Evolutionary conservation across 805 yeast genomes (phyloP), one percentile per base, ranked within the genome.

Genomic region (Suhomyces faveliae): DNA sequence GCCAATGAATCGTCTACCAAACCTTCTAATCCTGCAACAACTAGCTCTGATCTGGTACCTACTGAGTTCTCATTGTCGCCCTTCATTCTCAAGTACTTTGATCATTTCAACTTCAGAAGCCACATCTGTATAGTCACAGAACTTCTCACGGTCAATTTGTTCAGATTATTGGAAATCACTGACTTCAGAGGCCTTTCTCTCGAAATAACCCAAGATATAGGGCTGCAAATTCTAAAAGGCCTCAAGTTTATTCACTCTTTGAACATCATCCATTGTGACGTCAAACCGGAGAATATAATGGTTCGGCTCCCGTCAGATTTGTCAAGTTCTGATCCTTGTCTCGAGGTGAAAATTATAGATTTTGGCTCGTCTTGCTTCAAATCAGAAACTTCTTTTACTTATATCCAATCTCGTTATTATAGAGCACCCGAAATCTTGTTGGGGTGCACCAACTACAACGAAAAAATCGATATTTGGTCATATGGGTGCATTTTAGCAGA

Each of bases 231-330:
- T 3, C 64, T 87, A 11, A 61, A 69, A 6, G 91, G 88, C 0
- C 62, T 89, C 39, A 63, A 73, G n/a, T 81, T 73, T 52, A 70
- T 89, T 27, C 90, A 85, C 55, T 53, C 66, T 0, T 60, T 72
- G 22, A 70, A 74, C 10, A 76, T 89, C 5, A 80, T 89, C 21
- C 96, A 89, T 61, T 89, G 96, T 57, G 96, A 89, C 61, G 68
- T 89, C 48, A 89, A 89, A 59, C 96, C 96, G 0, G 96, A 88
- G 58, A 89, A 89, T 63, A 71, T 89, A 30, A 81, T 88, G 83
- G 64, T 86, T 4, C 60, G 62, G 42, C 50, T 71, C 11, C 77
- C 77, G 1, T 22, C 47, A 1, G 35, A 43, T 11, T 57, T 45
- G 9, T 49, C 62, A 0, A 4, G 12, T 4, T 15, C 37, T 11